phyloP scores from a whole-genome alignment of 2,329 filamentous ascomycete genomes.

The Bipolaris sorokiniana region DNA sequence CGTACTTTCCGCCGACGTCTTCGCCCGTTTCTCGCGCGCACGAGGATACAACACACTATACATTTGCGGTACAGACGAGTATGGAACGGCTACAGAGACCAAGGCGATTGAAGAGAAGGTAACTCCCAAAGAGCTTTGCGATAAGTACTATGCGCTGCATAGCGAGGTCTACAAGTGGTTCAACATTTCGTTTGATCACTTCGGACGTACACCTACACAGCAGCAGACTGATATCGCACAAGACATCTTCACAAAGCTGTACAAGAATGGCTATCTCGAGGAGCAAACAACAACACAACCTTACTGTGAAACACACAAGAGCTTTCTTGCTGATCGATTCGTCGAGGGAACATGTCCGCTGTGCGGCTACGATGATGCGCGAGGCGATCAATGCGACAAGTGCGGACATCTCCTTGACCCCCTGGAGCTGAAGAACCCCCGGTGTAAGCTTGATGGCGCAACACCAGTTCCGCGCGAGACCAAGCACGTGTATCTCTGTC shows the following conservation, averaged over 20 bases:
- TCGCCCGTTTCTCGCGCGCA: constrained; percentile 73
- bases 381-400: constrained; percentile 62
- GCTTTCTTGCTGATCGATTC: constrained; percentile 63
- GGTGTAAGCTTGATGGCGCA: constrained; percentile 88
- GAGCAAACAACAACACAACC: constrained; percentile 88
- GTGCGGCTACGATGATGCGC: constrained; percentile 63
- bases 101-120: constrained; percentile 89
- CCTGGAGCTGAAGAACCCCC: constrained; percentile 62
- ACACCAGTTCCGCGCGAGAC: constrained; percentile 80
- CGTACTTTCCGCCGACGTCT: constrained; percentile 88
- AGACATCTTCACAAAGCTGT: constrained; percentile 84
- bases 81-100: constrained; percentile 94
- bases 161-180: constrained; percentile 96
- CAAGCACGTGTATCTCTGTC: constrained; percentile 86
- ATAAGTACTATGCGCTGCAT: constrained; percentile 91
- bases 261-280: constrained; percentile 85
- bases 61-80: constrained; percentile 90
- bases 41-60: constrained; percentile 81
- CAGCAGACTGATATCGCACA: constrained; percentile 94
- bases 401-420: constrained; percentile 57
- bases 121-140: constrained; percentile 82
- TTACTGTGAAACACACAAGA: constrained; percentile 75
- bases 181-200: constrained; percentile 91
- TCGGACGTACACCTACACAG: constrained; percentile 86
- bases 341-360: constrained; percentile 80